phyloP scores from a whole-genome alignment of 129 eudicot genomes.

The Logfia minima region DNA sequence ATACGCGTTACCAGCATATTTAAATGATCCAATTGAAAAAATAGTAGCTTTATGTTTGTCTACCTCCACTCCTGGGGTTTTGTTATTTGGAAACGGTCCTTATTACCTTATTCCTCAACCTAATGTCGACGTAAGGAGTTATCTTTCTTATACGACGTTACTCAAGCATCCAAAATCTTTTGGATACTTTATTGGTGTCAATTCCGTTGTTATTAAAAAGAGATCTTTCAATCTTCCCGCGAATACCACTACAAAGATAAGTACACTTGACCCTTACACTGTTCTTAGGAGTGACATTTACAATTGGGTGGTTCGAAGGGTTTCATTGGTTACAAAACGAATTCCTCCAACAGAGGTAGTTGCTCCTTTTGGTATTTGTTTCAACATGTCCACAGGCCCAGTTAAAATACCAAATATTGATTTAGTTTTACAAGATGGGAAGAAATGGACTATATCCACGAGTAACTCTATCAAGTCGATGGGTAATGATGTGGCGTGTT shows the following conservation, averaged over 20 bases:
- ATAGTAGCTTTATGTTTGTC: constrained; percentile 4
- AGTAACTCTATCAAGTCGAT: constrained; percentile 12
- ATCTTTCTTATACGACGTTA: constrained; percentile 1
- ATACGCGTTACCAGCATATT: constrained; percentile 8
- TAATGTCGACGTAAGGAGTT: neutral
- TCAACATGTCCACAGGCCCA: constrained; percentile 2
- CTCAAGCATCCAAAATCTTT: constrained; percentile 12
- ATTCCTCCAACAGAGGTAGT: neutral
- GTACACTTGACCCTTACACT: constrained; percentile 23
- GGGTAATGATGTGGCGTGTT: neutral
- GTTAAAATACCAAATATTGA: neutral
- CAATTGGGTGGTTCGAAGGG: constrained; percentile 11
- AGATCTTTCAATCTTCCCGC: neutral
- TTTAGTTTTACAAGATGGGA: constrained; percentile 3
- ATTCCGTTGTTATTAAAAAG: neutral
- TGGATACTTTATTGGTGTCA: constrained; percentile 22
- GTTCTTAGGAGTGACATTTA: constrained; percentile 13
- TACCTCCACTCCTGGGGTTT: neutral
- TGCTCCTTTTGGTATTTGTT: constrained; percentile 24
- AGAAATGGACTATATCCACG: constrained; percentile 8
- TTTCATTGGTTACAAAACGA: constrained; percentile 12
- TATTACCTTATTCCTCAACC: constrained; percentile 6
- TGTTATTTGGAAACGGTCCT: constrained; percentile 3
- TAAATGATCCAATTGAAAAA: neutral
- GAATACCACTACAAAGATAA: constrained; percentile 10